A percentile compares a stretch with the other conserved stretches of the same genome.
phyloP scores from a whole-genome alignment of 2,329 filamentous ascomycete genomes.

The Coleophoma eucalyptorum region DNA sequence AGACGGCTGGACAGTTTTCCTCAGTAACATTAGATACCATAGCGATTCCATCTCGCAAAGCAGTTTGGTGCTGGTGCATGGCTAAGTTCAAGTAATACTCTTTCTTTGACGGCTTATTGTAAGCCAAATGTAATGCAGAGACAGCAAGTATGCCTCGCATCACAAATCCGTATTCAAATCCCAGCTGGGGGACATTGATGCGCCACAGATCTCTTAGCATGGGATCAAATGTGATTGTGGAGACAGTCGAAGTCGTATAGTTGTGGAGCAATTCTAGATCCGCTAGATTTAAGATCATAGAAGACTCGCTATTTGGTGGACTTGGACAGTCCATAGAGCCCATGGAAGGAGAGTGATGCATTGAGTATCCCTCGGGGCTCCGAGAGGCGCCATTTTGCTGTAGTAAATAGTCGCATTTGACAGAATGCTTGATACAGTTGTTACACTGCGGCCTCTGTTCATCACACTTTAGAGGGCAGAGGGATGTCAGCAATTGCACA shows the following conservation, averaged over 20 bases:
- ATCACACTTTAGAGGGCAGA: conserved; percentile 29
- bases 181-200: conserved; percentile 41
- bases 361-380: conserved; percentile 6
- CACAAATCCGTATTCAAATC: conserved; percentile 41
- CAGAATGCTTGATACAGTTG: conserved; percentile 36
- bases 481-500: not conserved
- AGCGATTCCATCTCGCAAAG: conserved; percentile 18
- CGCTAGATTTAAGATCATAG: conserved; percentile 28
- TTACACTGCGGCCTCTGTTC: conserved; percentile 34
- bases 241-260: conserved; percentile 43
- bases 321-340: not conserved
- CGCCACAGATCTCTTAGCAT: conserved; percentile 41
- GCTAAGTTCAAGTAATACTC: conserved; percentile 32
- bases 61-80: conserved; percentile 25
- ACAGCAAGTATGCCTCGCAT: conserved; percentile 45
- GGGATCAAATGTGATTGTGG: conserved; percentile 39
- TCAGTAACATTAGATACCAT: conserved; percentile 23
- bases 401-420: conserved; percentile 31
- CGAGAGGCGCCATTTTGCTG: conserved; percentile 7
- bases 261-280: conserved; percentile 52
- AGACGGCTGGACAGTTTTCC: conserved; percentile 25
- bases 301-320: not conserved
- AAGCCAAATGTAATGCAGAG: conserved; percentile 34
- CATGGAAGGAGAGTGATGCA: not conserved
- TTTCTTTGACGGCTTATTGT: conserved; percentile 27